Base-by-base conservation (phyloP, 2,329 filamentous ascomycete genomes). In the Catunica adiposa region DNA sequence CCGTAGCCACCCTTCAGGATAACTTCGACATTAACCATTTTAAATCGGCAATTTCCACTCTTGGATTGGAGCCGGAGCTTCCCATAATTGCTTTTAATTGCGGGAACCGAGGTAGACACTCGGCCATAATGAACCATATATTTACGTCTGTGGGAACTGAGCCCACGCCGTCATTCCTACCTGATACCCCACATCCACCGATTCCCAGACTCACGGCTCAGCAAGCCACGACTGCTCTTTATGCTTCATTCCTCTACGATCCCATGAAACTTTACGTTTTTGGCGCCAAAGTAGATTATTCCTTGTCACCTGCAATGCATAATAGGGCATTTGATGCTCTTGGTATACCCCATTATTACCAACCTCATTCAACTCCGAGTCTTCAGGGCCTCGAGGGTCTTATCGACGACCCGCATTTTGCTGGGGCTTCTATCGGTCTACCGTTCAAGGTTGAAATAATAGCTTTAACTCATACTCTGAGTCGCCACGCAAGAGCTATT, bases 371-470 rank as follows among this genome's bases (percentile, higher is more conserved):
- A 52, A 80, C 80, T 3, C 68, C 73, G 17, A 78, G 78, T 0
- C 65, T 89, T 9, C 75, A 78, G 38, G 77, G 78, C 9, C 70
- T 89, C n/a, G 75, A 76, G 60, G 73, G 78, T 20, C 69, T 86
- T 1, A 77, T 84, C 25, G 74, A 76, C 56, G 79, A 85, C 61
- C 74, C 78, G 0, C 73, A 78, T 37, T 89, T 88, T 64, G 85
- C 83, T 3, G 85, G 85, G 7, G 79, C 82, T 1, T 84, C 82
- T 31, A 74, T 89, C 51, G 82, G 81, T 23, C 73, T 86, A 29
- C 84, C 85, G 0, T 89, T 84, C 72, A 89, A 89, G 63, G 80
- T 85, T 1, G 80, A 85, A 62, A 77, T 85, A 6, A 81, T 88
- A 52, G 77, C 77, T 9, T 69, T 84, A 14, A 79, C 84, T 3